Evolutionary conservation across 306 rosid species (phyloP).

Genomic region (Quercus parvula): DNA sequence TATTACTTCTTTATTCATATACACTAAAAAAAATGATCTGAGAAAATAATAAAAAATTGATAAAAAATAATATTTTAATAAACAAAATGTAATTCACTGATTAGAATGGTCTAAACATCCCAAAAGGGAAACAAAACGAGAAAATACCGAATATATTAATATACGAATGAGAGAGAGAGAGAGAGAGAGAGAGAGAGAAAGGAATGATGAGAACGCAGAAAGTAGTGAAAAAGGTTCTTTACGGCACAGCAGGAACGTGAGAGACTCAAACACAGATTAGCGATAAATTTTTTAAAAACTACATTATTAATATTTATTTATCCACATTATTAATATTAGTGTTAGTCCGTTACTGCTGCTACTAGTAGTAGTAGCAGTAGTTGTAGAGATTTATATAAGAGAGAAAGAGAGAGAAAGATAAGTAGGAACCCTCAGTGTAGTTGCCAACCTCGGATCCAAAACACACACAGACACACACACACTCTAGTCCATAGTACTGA

Average conservation of each 20-base stretch:
- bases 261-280: not conserved
- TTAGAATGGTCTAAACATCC: not conserved
- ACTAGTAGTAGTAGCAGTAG: not conserved
- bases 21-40: too few relatives aligned
- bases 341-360: too few relatives aligned
- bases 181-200: conserved; percentile 1
- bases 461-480: not conserved
- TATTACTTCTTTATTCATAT: too few relatives aligned
- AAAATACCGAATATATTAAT: not conserved
- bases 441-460: conserved; percentile 10
- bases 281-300: too few relatives aligned
- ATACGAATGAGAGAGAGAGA: not conserved
- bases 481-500: not conserved
- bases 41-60: too few relatives aligned
- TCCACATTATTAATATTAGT: conserved; percentile 3
- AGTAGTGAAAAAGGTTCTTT: conserved; percentile 28
- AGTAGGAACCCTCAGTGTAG: not conserved
- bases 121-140: not conserved
- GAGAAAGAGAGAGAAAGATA: not conserved
- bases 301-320: not conserved
- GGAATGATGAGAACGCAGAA: conserved; percentile 35
- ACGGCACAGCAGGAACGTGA: conserved; percentile 16
- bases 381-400: not conserved
- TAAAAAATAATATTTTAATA: too few relatives aligned
- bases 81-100: too few relatives aligned